Conservation (phyloP, 139 green algal species). For the Limnomonas spitsbergensis region DNA sequence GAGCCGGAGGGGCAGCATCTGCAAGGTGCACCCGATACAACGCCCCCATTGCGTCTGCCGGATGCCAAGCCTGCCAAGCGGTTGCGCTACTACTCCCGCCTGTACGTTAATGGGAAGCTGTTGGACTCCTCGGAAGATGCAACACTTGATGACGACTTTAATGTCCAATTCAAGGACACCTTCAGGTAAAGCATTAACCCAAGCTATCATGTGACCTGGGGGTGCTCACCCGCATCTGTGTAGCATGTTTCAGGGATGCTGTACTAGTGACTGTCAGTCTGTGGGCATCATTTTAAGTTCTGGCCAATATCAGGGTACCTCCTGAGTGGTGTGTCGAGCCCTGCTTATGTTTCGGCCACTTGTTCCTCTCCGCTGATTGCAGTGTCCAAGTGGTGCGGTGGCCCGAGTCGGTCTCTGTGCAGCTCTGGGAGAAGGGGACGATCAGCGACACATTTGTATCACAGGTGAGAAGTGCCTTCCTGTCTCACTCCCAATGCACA, state of each 20-base stretch:
- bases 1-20: neutral
- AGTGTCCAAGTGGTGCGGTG: slow-evolving; percentile 45
- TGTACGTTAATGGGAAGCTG: slow-evolving; percentile 50
- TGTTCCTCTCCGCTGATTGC: too few relatives aligned
- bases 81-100: slow-evolving; percentile 38
- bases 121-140: slow-evolving; percentile 32
- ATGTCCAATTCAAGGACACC: slow-evolving; percentile 45
- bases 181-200: slow-evolving; percentile 50
- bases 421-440: slow-evolving; percentile 43
- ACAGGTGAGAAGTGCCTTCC: neutral
- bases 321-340: too few relatives aligned
- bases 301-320: too few relatives aligned
- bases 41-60: neutral
- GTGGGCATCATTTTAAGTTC: too few relatives aligned
- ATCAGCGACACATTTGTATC: slow-evolving; percentile 36
- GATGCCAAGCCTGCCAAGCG: neutral
- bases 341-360: too few relatives aligned
- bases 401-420: slow-evolving; percentile 44
- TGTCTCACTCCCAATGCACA: neutral
- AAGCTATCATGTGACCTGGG: too few relatives aligned
- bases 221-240: too few relatives aligned
- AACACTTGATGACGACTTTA: slow-evolving; percentile 40
- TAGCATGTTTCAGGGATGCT: too few relatives aligned
- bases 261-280: too few relatives aligned
- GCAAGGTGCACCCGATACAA: neutral